These are phyloP conservation scores for Colletotrichum sp. DNA, from an alignment of 2,329 filamentous ascomycete species.

Conservation along the genomic window DNA sequence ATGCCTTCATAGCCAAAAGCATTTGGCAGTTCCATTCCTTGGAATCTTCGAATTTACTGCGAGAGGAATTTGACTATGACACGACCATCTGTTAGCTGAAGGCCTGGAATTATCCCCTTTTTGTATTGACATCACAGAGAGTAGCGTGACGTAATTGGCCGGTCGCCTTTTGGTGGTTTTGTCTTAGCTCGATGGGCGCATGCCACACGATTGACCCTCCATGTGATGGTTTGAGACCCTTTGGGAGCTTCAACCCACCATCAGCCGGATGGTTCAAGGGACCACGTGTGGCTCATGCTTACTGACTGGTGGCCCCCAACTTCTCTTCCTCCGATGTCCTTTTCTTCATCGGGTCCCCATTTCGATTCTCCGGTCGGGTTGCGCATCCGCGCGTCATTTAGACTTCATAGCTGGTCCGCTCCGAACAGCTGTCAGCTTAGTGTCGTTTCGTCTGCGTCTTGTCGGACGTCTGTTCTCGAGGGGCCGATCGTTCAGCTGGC, in stretches of 20 bases:
- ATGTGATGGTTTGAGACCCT: slow-evolving; percentile 16
- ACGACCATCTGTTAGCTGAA: background rate
- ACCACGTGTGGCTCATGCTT: slow-evolving; percentile 5
- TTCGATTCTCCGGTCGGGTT: background rate
- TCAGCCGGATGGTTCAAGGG: background rate
- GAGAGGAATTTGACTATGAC: background rate
- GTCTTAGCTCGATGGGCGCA: slow-evolving; percentile 9
- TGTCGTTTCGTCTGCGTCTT: slow-evolving; percentile 8
- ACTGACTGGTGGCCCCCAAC: background rate
- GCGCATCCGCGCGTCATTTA: slow-evolving; percentile 1
- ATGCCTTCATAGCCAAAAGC: background rate
- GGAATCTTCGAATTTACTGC: too few species aligned
- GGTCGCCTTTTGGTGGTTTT: background rate
- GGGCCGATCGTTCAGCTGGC: background rate
- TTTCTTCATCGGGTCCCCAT: background rate
- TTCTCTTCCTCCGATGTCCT: background rate
- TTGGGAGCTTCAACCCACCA: background rate
- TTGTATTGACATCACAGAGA: background rate
- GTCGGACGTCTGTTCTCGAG: slow-evolving; percentile 16
- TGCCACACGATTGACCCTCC: background rate
- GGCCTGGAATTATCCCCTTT: background rate
- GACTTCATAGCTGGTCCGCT: background rate
- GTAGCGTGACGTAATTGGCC: background rate
- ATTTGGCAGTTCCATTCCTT: background rate
- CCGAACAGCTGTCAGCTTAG: slow-evolving; percentile 11